Base-by-base conservation (phyloP, 2,329 filamentous ascomycete genomes). In the Talaromyces piceae region DNA sequence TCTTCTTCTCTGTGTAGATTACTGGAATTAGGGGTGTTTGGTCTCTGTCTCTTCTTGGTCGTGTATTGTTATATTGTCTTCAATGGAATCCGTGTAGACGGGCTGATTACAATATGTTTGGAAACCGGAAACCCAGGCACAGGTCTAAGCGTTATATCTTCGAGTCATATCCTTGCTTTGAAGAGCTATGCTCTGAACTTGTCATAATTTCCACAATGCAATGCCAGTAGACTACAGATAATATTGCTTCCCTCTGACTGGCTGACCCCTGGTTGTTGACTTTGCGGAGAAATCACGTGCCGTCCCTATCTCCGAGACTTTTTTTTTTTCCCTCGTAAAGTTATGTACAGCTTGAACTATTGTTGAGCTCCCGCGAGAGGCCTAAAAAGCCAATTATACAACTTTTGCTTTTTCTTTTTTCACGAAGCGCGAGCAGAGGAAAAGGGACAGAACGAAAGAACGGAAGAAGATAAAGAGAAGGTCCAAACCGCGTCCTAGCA, bases 401-500 rank as follows among this genome's bases (percentile, higher is more conserved):
- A 16, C 8, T 33, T 33, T 18, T 33, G n/a, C 12, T 37, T 37
- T 11, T 4, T 37, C 20, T 20, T 37, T 6, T 16, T 37, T 18
- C 33, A 37, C 7, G n/a, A 9, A 37, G 33, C 7, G 20, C 16
- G 33, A n/a, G 33, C 33, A 8, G n/a, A 20, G 20, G 16, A 37
- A 37, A 28, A 20, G 7, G 6, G 11, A 11, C n/a, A n/a, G n/a
- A n/a, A n/a, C n/a, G n/a, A n/a, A n/a, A n/a, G n/a, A n/a, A n/a
- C n/a, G n/a, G n/a, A n/a, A n/a, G n/a, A n/a, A n/a, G n/a, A n/a
- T n/a, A n/a, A n/a, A n/a, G n/a, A 18, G 20, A 33, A 33, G 12
- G 30, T 6, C 16, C 30, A 33, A 37, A 18, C 26, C 28, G 25
- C 23, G 61, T 57, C 51, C n/a, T n/a, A 52, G 58, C 56, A 64